These are phyloP conservation scores for Dipteronia dyeriana DNA, from an alignment of 345 rosid species.

Conservation along the genomic window DNA sequence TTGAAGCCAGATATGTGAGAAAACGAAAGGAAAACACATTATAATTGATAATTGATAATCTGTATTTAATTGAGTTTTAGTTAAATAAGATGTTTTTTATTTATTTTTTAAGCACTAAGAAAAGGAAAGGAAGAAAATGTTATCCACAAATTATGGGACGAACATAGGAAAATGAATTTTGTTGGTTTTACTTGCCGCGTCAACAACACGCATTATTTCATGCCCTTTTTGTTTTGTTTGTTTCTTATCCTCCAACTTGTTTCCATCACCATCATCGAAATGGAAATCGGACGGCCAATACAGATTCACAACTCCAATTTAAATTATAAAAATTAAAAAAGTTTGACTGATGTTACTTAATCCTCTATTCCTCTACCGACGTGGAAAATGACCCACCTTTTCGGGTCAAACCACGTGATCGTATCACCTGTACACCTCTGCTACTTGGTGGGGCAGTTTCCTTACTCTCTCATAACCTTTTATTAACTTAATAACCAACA, in stretches of 20 bases:
- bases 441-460: too few species aligned
- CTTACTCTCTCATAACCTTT: too few species aligned
- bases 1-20: not conserved
- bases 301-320: not conserved
- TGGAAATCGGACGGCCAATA: not conserved
- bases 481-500: too few species aligned
- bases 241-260: constrained; percentile 26
- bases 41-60: too few species aligned
- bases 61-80: too few species aligned
- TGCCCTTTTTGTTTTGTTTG: constrained; percentile 10
- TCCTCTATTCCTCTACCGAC: constrained; percentile 29
- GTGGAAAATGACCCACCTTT: constrained; percentile 34
- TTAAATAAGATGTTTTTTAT: too few species aligned
- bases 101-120: too few species aligned
- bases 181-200: constrained; percentile 13
- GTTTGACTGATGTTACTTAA: constrained; percentile 29
- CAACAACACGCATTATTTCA: constrained; percentile 25
- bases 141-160: not conserved
- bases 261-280: not conserved
- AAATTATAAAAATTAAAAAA: not conserved
- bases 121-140: not conserved
- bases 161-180: not conserved
- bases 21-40: too few species aligned
- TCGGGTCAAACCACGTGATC: constrained; percentile 36
- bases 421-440: too few species aligned